phyloP scores from a whole-genome alignment of 208 protist genomes.

The Leishmania lainsoni region DNA sequence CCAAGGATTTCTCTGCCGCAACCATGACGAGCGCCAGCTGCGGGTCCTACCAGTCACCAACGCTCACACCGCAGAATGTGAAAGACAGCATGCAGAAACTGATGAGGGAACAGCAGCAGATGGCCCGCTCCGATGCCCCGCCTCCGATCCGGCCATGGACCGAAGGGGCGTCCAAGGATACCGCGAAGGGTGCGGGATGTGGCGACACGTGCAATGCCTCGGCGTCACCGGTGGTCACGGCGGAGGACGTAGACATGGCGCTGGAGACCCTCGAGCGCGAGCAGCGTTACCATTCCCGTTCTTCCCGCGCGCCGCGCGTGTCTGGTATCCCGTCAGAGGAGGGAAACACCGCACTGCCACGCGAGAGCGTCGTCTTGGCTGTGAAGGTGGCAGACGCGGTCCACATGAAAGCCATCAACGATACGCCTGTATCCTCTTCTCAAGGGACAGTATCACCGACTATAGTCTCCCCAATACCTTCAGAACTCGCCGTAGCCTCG shows the following conservation, averaged over 20 bases:
- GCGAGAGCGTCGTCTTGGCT: not conserved
- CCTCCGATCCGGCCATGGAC: slow-evolving; percentile 24
- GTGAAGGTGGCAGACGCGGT: not conserved
- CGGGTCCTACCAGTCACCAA: slow-evolving; percentile 26
- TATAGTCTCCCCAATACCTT: slow-evolving; percentile 14
- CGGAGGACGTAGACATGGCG: slow-evolving; percentile 18
- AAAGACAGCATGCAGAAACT: slow-evolving; percentile 40
- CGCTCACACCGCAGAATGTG: slow-evolving; percentile 43
- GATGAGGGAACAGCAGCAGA: slow-evolving; percentile 12
- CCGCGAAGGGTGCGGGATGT: not conserved
- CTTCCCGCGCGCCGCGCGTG: slow-evolving; percentile 5
- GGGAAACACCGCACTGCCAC: not conserved
- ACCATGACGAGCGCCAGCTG: not conserved
- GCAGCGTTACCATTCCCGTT: slow-evolving; percentile 13
- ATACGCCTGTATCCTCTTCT: not conserved
- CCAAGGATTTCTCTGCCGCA: not conserved
- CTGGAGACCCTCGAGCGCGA: slow-evolving; percentile 24
- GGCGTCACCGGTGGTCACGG: slow-evolving; percentile 25
- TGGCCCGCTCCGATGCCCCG: slow-evolving; percentile 35
- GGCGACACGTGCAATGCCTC: slow-evolving; percentile 9
- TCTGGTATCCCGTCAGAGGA: not conserved
- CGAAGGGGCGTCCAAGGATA: slow-evolving; percentile 1
- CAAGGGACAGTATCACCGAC: not conserved
- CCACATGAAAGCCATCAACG: not conserved
- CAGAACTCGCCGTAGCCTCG: slow-evolving; percentile 28